Base-by-base conservation (phyloP, 108 stramenopile genomes). In the Cyclostephanos invisitatus region DNA sequence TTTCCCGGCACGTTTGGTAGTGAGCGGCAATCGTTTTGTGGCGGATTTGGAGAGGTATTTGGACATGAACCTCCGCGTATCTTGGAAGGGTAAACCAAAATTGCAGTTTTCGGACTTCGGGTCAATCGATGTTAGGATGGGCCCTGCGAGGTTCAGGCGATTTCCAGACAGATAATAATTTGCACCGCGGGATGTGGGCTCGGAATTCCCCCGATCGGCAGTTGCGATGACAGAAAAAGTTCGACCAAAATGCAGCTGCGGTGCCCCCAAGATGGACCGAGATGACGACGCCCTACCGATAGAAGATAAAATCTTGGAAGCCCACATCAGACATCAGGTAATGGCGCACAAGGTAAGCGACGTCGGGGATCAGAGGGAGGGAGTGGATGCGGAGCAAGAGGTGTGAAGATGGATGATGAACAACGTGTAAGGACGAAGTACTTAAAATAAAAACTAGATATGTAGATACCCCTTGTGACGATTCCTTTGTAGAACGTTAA, bases 41-140 rank as follows among this genome's bases (percentile, higher is more conserved):
- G 93, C 93, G 18, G 89, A 80, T 70, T 91, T 92, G 68, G 83
- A 81, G 38, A 94, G 78, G 58, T 78, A 91, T 75, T 94, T 94
- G 53, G 89, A 89, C 84, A 90, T 89, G 82, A 66, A 80, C 29
- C 90, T 71, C 25, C 71, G 70, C 55, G 67, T 68, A 63, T 72
- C 78, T 28, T 70, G 64, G 38, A 49, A 58, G 15, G 58, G 36
- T 7, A 61, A 2, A 36, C 24, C 15, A 63, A 49, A n/a, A 0
- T 38, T 24, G 12, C 63, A 21, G 17, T 42, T 38, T 5, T 32
- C 54, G 49, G 8, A 18, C 49, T 37, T 40, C n/a, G 28, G 0
- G 7, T 29, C n/a, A n/a, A 32, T 35, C 21, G 51, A 50, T 66
- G 49, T 3, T 51, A 36, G 65, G 49, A 32, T 21, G 18, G 51